Percentiles rank a stretch among this genome's conserved stretches.
These are phyloP conservation scores for Skeletonema tropicum DNA, from an alignment of 108 stramenopile genomes.

Conservation along the genomic window DNA sequence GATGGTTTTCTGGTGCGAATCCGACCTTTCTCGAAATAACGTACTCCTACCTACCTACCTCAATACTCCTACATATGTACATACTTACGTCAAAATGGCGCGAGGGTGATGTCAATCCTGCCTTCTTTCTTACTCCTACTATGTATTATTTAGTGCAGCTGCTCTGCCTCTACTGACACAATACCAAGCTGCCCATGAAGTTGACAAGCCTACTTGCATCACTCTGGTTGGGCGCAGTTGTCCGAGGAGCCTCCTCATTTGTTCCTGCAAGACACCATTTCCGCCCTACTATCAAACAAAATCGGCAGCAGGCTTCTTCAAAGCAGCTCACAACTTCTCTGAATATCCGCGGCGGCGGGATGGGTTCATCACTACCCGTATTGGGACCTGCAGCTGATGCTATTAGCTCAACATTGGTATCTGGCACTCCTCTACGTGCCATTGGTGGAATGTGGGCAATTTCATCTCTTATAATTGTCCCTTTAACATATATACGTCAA, in stretches of 20 bases:
- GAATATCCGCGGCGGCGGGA: slow-evolving; percentile 31
- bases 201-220: not conserved
- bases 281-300: not conserved
- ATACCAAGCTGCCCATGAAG: slow-evolving; percentile 1
- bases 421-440: slow-evolving; percentile 32
- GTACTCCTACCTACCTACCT: too few species aligned
- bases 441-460: slow-evolving; percentile 37
- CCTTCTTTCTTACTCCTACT: too few species aligned
- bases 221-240: not conserved
- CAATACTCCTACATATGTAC: too few species aligned
- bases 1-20: too few species aligned
- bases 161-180: too few species aligned
- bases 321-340: slow-evolving; percentile 8
- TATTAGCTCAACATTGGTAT: slow-evolving; percentile 11
- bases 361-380: slow-evolving; percentile 12
- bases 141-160: too few species aligned
- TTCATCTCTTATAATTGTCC: slow-evolving; percentile 32
- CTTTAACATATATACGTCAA: slow-evolving; percentile 36
- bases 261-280: not conserved
- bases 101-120: too few species aligned
- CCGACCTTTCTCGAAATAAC: too few species aligned
- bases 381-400: slow-evolving; percentile 28
- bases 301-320: not conserved
- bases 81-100: too few species aligned
- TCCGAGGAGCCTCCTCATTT: not conserved